Evolutionary conservation across 129 eudicot genomes (phyloP).

Genomic region (Tagetes patula): DNA sequence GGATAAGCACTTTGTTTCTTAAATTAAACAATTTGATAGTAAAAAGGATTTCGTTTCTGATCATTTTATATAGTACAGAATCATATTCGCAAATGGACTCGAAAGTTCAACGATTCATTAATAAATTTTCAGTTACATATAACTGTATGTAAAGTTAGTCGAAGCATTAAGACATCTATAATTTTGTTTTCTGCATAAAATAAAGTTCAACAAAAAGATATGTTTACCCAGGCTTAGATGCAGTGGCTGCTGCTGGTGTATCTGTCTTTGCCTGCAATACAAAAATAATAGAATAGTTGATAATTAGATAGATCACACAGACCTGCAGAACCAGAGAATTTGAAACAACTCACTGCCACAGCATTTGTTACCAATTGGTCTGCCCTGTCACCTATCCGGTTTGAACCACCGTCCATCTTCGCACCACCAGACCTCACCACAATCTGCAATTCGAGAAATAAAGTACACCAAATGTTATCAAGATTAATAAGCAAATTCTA

Average conservation of each 20-base stretch:
- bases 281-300: background rate
- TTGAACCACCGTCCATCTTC: slow-evolving; percentile 27
- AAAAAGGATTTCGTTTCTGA: no score
- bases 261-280: background rate
- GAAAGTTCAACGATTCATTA: background rate
- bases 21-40: no score
- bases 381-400: slow-evolving; percentile 33
- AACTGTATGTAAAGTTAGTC: background rate
- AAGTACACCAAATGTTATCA: background rate
- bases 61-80: no score
- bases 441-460: slow-evolving; percentile 36
- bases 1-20: no score
- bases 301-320: background rate
- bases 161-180: background rate
- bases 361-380: slow-evolving; percentile 55
- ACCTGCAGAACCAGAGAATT: slow-evolving; percentile 3
- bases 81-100: background rate
- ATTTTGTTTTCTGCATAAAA: background rate
- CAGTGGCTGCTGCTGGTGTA: background rate
- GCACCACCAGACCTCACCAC: slow-evolving; percentile 47
- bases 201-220: background rate
- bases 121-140: background rate
- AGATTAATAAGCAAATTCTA: background rate
- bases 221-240: slow-evolving; percentile 6
- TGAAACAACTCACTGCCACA: slow-evolving; percentile 56